phyloP scores from a whole-genome alignment of 140 eudicot species.

The Erigeron philadelphicus region DNA sequence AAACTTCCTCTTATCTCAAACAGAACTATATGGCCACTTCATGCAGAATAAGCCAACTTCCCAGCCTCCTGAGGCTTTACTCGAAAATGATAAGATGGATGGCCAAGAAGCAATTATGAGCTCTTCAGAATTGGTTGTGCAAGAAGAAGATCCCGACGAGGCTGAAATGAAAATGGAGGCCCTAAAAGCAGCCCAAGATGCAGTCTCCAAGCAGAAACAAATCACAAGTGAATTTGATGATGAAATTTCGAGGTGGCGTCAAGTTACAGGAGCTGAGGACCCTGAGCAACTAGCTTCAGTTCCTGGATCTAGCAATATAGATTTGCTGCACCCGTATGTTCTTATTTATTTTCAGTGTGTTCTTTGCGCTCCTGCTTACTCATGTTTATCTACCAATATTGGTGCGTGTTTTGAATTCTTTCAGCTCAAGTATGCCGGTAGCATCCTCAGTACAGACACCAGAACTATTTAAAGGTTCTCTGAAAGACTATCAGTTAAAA shows the following conservation, averaged over 20 bases:
- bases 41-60: slow-evolving; percentile 80
- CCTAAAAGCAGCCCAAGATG: slow-evolving; percentile 96
- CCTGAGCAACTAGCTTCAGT: slow-evolving; percentile 51
- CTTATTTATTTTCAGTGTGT: background rate
- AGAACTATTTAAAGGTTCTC: slow-evolving; percentile 76
- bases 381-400: slow-evolving; percentile 18
- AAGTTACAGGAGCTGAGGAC: slow-evolving; percentile 47
- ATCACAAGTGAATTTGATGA: slow-evolving; percentile 83
- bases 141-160: slow-evolving; percentile 79
- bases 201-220: slow-evolving; percentile 84
- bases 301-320: slow-evolving; percentile 80
- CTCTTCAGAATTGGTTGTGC: slow-evolving; percentile 40
- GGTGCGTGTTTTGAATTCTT: background rate
- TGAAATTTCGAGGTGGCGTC: slow-evolving; percentile 67
- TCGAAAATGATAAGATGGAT: slow-evolving; percentile 35
- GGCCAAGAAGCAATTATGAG: slow-evolving; percentile 38
- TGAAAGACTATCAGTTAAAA: slow-evolving; percentile 89
- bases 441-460: slow-evolving; percentile 91
- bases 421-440: slow-evolving; percentile 94
- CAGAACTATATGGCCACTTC: slow-evolving; percentile 95
- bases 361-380: background rate
- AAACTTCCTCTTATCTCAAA: slow-evolving; percentile 77
- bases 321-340: slow-evolving; percentile 82
- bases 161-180: slow-evolving; percentile 85
- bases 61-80: slow-evolving; percentile 46